Evolutionary conservation across 805 yeast species (phyloP), one percentile per base, ranked within the genome.

Genomic region (Candida dajiaensis): DNA sequence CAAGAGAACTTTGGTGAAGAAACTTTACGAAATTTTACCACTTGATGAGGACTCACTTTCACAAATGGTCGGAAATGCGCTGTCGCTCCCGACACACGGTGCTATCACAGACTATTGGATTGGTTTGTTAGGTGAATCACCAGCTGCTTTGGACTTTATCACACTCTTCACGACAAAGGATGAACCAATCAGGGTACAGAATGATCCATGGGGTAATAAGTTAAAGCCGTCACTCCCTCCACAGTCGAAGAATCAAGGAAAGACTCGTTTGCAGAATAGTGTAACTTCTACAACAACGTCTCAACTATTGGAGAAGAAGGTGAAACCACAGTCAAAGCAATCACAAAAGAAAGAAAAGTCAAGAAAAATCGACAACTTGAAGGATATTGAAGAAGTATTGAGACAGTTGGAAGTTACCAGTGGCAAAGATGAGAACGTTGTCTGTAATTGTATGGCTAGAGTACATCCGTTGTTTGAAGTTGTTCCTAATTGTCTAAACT

Each of bases 401-500:
- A 65, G 70, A 51, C 74, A 78, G 48, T 59, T 81, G 54, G 83
- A 85, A 51, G 51, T 73, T 5, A 59, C 61, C 8, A 28, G 46
- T 19, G 54, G 53, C 9, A 46, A 53, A 47, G 50, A 55, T 16
- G 50, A 50, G 20, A 56, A 58, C 12, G 61, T 70, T 18, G 60
- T 56, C 5, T 90, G 98, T 61, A 78, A 83, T 51, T 90, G 98
- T 59, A 86, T 83, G 80, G 97, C 92, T 1, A 77, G 85, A 0
- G 71, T 85, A 49, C 99, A 94, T 60, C 96, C 97, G 3, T 67
- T 94, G 26, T 85, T 89, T 51, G 95, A 87, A 47, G 76, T 85
- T 52, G 94, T 95, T 2, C 98, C 99, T 1, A 94, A 94, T 62
- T 94, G 99, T 58, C 66, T 94, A 37, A 81, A 85, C 49, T 94